Conservation (phyloP, 306 rosid species). For the Prosopis cineraria region DNA sequence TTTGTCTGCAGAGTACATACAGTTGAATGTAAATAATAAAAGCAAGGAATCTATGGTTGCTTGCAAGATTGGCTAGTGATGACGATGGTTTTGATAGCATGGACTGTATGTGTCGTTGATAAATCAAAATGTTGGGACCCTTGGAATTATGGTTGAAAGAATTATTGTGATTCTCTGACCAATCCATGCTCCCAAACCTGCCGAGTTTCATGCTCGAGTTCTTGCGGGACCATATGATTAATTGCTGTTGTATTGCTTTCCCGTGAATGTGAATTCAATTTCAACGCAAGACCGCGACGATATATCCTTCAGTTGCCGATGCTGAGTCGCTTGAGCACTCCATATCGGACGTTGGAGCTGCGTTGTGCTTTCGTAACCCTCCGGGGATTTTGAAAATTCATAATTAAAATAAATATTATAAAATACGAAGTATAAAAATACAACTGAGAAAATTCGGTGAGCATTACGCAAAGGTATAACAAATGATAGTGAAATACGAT, state of each 20-base stretch:
- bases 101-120: not conserved
- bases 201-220: not conserved
- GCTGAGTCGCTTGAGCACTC: no score
- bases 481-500: no score
- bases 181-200: not conserved
- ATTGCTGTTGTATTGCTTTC: not conserved
- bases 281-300: no score
- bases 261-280: not conserved
- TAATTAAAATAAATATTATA: no score
- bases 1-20: conserved; percentile 11
- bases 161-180: not conserved
- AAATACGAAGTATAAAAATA: no score
- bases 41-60: not conserved
- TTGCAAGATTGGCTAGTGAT: conserved; percentile 8
- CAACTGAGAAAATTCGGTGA: no score
- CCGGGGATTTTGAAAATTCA: no score
- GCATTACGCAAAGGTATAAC: no score
- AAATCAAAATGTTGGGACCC: not conserved
- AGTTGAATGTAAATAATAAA: conserved; percentile 15
- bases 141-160: not conserved
- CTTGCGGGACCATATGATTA: not conserved
- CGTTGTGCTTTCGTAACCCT: no score
- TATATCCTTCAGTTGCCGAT: no score
- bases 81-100: conserved; percentile 22
- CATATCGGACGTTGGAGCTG: no score